A percentile compares a stretch with the other conserved stretches of the same genome.
Conservation (phyloP, 2,329 filamentous ascomycete species). For the Stagonosporopsis tanaceti region DNA sequence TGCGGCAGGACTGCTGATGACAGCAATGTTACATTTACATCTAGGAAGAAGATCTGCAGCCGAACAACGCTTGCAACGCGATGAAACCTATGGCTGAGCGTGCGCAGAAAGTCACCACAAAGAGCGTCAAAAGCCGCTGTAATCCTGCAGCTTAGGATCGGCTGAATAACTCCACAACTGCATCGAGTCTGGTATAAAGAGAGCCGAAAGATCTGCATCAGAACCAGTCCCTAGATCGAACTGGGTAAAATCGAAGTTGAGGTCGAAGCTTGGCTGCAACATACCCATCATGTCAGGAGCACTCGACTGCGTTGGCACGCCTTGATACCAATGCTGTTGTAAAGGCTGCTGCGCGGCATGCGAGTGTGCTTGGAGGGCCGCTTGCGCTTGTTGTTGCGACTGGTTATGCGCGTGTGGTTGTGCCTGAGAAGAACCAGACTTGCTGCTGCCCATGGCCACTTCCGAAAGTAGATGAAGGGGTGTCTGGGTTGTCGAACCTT, state of each 20-base stretch:
- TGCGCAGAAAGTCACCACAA: background rate
- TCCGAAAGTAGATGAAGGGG: slow-evolving; percentile 51
- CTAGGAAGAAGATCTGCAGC: background rate
- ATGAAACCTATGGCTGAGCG: slow-evolving; percentile 1
- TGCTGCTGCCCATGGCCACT: slow-evolving; percentile 50
- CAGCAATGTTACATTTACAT: slow-evolving; percentile 7
- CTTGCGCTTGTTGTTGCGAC: slow-evolving; percentile 36
- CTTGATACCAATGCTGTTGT: slow-evolving; percentile 42
- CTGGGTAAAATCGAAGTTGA: slow-evolving; percentile 48
- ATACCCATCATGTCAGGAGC: slow-evolving; percentile 38
- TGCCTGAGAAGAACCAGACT: slow-evolving; percentile 19
- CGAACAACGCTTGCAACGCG: slow-evolving; percentile 3
- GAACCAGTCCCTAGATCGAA: slow-evolving; percentile 48
- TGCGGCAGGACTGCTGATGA: background rate
- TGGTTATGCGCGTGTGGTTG: slow-evolving; percentile 18
- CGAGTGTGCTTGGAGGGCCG: slow-evolving; percentile 35
- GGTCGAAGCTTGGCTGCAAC: slow-evolving; percentile 40
- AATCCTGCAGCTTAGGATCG: slow-evolving; percentile 27
- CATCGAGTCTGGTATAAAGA: slow-evolving; percentile 49
- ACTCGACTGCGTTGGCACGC: slow-evolving; percentile 26
- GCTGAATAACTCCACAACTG: slow-evolving; percentile 37
- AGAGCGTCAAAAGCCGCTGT: slow-evolving; percentile 15
- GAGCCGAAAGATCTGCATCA: slow-evolving; percentile 46
- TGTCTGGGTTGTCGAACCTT: slow-evolving; percentile 45
- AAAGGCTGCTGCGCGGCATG: slow-evolving; percentile 31